phyloP scores from a whole-genome alignment of 805 yeast genomes.

The Ascoidea asiatica region DNA sequence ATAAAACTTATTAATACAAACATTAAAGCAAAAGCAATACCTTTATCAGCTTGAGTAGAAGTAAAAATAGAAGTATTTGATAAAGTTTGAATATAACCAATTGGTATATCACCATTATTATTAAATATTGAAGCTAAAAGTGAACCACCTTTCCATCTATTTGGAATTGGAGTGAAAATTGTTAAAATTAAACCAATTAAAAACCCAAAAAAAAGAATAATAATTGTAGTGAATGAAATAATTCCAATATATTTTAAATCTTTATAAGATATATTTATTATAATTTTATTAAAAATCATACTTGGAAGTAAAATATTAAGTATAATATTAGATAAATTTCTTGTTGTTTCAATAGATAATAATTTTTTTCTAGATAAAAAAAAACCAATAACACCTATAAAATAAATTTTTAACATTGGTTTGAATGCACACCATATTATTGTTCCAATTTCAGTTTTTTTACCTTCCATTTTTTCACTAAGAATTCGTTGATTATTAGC shows the following conservation, averaged over 20 bases:
- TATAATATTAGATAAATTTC: conserved; percentile 56
- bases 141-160: conserved; percentile 65
- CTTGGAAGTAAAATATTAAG: conserved; percentile 63
- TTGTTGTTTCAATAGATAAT: conserved; percentile 48
- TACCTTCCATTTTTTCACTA: too few relatives aligned
- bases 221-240: conserved; percentile 35
- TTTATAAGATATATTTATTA: conserved; percentile 45
- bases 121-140: conserved; percentile 63
- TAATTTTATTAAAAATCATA: conserved; percentile 60
- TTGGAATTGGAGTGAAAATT: conserved; percentile 60
- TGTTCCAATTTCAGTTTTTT: too few relatives aligned
- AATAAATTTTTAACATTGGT: conserved; percentile 71
- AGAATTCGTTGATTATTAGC: too few relatives aligned
- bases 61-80: conserved; percentile 50
- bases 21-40: conserved; percentile 68
- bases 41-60: conserved; percentile 47
- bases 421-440: conserved; percentile 27
- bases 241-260: conserved; percentile 66
- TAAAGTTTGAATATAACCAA: conserved; percentile 68
- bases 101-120: conserved; percentile 72
- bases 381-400: conserved; percentile 55
- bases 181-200: too few relatives aligned
- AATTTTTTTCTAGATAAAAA: conserved; percentile 48
- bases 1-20: conserved; percentile 53
- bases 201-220: too few relatives aligned